Percentiles rank a stretch among this genome's conserved stretches.
Conservation (phyloP, 1,139 yeast species). For the Debaryomycetaceae sp. region DNA sequence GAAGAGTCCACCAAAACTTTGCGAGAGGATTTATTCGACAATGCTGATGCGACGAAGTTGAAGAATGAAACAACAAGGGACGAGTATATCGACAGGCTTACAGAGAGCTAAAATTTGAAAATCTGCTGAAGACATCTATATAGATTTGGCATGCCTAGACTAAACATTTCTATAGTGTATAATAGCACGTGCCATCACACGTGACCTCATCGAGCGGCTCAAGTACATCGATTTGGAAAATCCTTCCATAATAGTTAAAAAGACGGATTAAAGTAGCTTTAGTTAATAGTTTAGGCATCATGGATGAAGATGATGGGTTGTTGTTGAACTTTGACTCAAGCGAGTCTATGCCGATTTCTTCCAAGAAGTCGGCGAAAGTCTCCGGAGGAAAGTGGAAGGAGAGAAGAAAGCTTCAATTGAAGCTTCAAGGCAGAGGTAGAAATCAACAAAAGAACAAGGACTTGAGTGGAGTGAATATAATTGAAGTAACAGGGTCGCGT, state of each 20-base stretch:
- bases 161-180: too few species aligned
- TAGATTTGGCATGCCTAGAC: too few species aligned
- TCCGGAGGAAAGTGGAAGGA: constrained; percentile 82
- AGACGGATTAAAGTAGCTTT: constrained; percentile 1
- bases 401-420: constrained; percentile 57
- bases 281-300: constrained; percentile 6
- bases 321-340: constrained; percentile 59
- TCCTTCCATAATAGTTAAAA: neutral
- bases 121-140: too few species aligned
- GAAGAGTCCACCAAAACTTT: constrained; percentile 31
- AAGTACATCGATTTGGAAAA: constrained; percentile 1
- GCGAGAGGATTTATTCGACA: constrained; percentile 23
- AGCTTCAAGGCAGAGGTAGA: constrained; percentile 45
- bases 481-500: constrained; percentile 24
- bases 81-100: constrained; percentile 22
- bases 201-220: constrained; percentile 7
- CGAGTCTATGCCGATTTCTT: constrained; percentile 12
- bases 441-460: constrained; percentile 24
- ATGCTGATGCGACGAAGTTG: constrained; percentile 22
- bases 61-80: constrained; percentile 26
- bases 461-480: constrained; percentile 36
- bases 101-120: constrained; percentile 2
- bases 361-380: constrained; percentile 30
- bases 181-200: too few species aligned
- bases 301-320: constrained; percentile 59